A percentile compares a stretch with the other conserved stretches of the same genome.
These are phyloP conservation scores for Paecilomyces fulvus DNA, from an alignment of 2,329 filamentous ascomycete species.

Conservation along the genomic window DNA sequence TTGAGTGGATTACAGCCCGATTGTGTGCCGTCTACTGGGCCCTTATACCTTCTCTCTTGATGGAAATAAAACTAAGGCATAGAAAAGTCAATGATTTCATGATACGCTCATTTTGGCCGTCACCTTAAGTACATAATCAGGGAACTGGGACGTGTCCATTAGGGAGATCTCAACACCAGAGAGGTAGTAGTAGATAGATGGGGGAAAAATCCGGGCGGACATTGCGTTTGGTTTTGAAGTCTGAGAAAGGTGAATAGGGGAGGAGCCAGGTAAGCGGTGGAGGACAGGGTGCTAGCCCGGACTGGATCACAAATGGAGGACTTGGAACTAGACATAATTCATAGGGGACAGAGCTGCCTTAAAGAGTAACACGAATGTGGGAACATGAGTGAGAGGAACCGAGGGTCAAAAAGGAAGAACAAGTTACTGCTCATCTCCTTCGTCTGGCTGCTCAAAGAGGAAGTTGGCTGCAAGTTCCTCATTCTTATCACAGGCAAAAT, in stretches of 20 bases:
- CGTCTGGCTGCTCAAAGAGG: conserved; percentile 92
- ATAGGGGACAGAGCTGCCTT: neutral
- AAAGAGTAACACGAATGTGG: neutral
- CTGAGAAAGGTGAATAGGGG: neutral
- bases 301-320: neutral
- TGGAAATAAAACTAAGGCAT: neutral
- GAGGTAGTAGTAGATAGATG: neutral
- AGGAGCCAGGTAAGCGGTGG: neutral
- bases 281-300: neutral
- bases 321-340: neutral
- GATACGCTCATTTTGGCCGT: conserved; percentile 21
- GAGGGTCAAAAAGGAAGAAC: conserved; percentile 4
- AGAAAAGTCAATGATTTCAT: conserved; percentile 4
- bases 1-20: neutral
- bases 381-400: neutral
- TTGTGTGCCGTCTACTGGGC: neutral
- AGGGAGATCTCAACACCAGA: neutral
- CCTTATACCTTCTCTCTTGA: neutral
- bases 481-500: conserved; percentile 99
- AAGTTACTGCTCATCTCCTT: conserved; percentile 46
- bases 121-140: conserved; percentile 20
- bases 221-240: neutral
- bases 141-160: conserved; percentile 5
- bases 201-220: neutral
- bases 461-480: conserved; percentile 98